A percentile compares a stretch with the other conserved stretches of the same genome.
These are phyloP conservation scores for Iberis amara DNA, from an alignment of 441 rosid genomes.

Conservation along the genomic window DNA sequence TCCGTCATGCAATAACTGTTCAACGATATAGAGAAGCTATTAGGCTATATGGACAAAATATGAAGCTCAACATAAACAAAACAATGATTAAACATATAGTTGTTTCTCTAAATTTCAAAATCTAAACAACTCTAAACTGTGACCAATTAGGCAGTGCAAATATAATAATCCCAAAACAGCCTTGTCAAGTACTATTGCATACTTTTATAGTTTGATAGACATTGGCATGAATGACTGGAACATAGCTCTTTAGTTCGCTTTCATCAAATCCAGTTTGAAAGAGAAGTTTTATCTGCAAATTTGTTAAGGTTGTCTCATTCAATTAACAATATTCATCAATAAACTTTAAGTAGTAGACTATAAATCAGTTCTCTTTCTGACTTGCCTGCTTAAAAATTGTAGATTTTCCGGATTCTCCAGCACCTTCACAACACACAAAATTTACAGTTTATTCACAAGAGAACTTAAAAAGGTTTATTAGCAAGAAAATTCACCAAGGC, in stretches of 20 bases:
- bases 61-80: neutral
- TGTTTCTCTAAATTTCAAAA: neutral
- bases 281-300: conserved; percentile 75
- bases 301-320: conserved; percentile 16
- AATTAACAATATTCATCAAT: neutral
- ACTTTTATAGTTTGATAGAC: conserved; percentile 97
- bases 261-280: conserved; percentile 98
- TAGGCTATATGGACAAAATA: conserved; percentile 24
- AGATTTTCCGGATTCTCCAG: conserved; percentile 98
- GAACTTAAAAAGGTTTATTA: neutral
- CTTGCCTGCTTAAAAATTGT: conserved; percentile 97
- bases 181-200: conserved; percentile 48
- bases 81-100: too few relatives aligned
- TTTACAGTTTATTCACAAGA: neutral
- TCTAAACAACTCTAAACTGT: conserved; percentile 27
- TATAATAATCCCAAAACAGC: conserved; percentile 70
- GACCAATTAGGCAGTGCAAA: conserved; percentile 31
- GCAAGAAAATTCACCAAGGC: neutral
- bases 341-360: neutral
- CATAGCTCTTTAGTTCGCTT: conserved; percentile 76
- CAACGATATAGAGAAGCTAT: conserved; percentile 25
- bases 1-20: conserved; percentile 82
- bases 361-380: neutral
- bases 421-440: conserved; percentile 42
- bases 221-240: conserved; percentile 93